Percentiles rank a stretch among this genome's conserved stretches.
These are phyloP conservation scores for Aspergillus aculeatus DNA, from an alignment of 2,329 filamentous ascomycete genomes.

Conservation along the genomic window DNA sequence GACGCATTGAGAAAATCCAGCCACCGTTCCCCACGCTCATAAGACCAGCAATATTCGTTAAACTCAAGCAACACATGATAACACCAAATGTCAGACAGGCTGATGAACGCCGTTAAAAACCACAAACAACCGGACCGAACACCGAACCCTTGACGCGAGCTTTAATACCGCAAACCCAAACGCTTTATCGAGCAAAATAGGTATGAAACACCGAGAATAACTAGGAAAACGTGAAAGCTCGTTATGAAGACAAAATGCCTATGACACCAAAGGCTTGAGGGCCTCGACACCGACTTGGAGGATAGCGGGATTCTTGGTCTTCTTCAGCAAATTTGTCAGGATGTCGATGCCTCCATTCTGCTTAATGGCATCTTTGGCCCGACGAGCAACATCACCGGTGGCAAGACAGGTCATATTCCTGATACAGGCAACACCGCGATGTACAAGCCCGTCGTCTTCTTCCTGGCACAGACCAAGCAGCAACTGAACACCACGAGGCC, in stretches of 20 bases:
- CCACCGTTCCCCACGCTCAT: constrained; percentile 7
- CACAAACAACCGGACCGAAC: not conserved
- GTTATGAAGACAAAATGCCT: constrained; percentile 1
- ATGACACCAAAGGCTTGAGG: constrained; percentile 64
- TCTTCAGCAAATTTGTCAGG: constrained; percentile 68
- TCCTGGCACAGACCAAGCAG: constrained; percentile 79
- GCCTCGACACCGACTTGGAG: constrained; percentile 70
- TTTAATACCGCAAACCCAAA: not conserved
- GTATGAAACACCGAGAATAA: constrained; percentile 4
- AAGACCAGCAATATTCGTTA: constrained; percentile 2
- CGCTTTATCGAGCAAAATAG: constrained; percentile 11
- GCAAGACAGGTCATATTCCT: constrained; percentile 66
- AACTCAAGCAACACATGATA: not conserved
- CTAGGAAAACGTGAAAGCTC: constrained; percentile 10
- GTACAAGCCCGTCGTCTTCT: constrained; percentile 52
- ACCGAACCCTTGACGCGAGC: not conserved
- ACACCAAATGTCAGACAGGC: not conserved
- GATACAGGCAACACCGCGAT: constrained; percentile 72
- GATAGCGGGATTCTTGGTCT: constrained; percentile 67
- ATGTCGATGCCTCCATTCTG: constrained; percentile 64
- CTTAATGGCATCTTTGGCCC: constrained; percentile 61
- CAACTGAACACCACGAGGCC: constrained; percentile 71
- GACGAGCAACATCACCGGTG: constrained; percentile 63
- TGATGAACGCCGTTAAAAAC: not conserved
- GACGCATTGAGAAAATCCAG: not conserved